phyloP scores from a whole-genome alignment of 1,139 yeast genomes.

The Fermentozyma sake region DNA sequence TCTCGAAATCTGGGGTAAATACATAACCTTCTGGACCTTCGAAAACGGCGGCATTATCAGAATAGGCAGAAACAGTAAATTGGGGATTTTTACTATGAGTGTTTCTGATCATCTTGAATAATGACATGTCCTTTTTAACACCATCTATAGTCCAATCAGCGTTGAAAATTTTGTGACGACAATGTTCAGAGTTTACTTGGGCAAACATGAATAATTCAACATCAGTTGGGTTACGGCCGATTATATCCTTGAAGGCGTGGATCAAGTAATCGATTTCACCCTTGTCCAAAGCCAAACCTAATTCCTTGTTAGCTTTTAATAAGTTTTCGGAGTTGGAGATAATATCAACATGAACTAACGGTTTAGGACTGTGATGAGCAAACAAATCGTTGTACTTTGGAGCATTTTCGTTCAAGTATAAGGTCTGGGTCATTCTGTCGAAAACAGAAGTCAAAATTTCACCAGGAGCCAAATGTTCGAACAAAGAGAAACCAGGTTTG shows the following conservation, averaged over 20 bases:
- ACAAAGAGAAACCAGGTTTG: slow-evolving; percentile 58
- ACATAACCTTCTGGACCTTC: slow-evolving; percentile 76
- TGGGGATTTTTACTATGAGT: slow-evolving; percentile 81
- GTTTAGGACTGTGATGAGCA: slow-evolving; percentile 76
- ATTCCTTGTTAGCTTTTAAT: slow-evolving; percentile 68
- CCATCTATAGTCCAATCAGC: slow-evolving; percentile 98
- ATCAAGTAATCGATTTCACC: slow-evolving; percentile 90
- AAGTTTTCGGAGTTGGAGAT: slow-evolving; percentile 59
- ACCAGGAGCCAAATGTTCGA: slow-evolving; percentile 43
- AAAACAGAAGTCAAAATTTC: slow-evolving; percentile 64
- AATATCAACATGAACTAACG: slow-evolving; percentile 72
- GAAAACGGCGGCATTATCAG: slow-evolving; percentile 98
- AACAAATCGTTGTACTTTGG: slow-evolving; percentile 72
- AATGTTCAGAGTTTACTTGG: slow-evolving; percentile 98
- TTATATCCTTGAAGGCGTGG: slow-evolving; percentile 65
- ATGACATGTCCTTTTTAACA: slow-evolving; percentile 61
- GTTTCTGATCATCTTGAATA: slow-evolving; percentile 94
- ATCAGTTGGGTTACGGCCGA: slow-evolving; percentile 94
- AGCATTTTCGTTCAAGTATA: slow-evolving; percentile 47
- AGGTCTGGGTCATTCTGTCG: slow-evolving; percentile 92
- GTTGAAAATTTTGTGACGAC: slow-evolving; percentile 98
- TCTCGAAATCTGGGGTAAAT: slow-evolving; percentile 70
- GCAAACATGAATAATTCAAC: slow-evolving; percentile 99
- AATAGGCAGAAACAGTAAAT: slow-evolving; percentile 87
- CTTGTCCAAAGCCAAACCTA: slow-evolving; percentile 88